Conservation (phyloP, 2,329 filamentous ascomycete species). For the Bipolaris sorokiniana region DNA sequence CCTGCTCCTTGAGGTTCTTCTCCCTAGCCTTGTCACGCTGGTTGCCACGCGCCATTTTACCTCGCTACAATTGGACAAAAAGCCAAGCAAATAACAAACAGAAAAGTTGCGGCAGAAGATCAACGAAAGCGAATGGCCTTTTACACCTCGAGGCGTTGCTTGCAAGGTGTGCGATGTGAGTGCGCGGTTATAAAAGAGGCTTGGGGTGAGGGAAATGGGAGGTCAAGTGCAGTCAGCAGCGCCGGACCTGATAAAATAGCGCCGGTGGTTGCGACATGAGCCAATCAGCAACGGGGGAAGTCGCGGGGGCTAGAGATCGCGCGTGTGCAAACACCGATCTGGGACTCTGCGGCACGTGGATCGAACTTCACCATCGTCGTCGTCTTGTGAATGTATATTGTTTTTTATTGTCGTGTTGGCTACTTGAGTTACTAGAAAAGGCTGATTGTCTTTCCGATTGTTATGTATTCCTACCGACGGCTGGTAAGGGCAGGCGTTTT, state of each 20-base stretch:
- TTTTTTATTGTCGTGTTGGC: background rate
- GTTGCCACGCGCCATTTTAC: slow-evolving; percentile 86
- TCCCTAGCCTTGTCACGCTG: slow-evolving; percentile 93
- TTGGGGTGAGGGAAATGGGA: slow-evolving; percentile 4
- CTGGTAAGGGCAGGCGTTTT: background rate
- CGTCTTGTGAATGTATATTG: background rate
- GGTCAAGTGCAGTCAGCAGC: slow-evolving; percentile 14
- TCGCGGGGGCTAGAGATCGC: slow-evolving; percentile 9
- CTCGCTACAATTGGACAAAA: too few relatives aligned
- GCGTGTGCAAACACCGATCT: slow-evolving; percentile 3
- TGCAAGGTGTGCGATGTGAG: background rate
- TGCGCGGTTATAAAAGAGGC: too few relatives aligned
- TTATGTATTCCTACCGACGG: background rate
- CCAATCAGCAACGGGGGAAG: slow-evolving; percentile 11
- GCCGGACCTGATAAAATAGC: slow-evolving; percentile 20
- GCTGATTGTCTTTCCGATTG: too few relatives aligned
- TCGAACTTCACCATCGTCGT: slow-evolving; percentile 1
- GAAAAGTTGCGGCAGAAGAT: background rate
- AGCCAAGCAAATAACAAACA: background rate
- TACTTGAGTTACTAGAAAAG: background rate
- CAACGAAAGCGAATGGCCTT: background rate
- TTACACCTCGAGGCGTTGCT: background rate
- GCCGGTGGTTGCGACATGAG: slow-evolving; percentile 10
- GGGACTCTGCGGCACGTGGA: slow-evolving; percentile 10
- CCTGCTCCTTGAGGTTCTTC: slow-evolving; percentile 78